Base-by-base conservation (phyloP, 2,329 filamentous ascomycete species). In the Ramularia collo-cygni region DNA sequence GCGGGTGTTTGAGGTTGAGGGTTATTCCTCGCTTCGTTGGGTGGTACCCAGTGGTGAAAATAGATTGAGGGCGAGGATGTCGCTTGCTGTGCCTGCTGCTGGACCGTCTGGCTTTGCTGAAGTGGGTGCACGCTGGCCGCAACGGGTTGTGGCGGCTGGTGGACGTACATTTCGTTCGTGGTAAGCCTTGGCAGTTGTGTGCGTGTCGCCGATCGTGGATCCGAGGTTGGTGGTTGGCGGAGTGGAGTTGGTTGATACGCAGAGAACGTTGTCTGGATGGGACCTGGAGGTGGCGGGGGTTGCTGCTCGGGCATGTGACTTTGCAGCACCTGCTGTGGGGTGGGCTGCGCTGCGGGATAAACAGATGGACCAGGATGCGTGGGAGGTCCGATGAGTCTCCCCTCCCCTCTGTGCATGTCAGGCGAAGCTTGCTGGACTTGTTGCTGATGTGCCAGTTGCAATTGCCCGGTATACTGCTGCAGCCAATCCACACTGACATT, bases 21-120 rank as follows among this genome's bases (percentile, higher is more conserved):
- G 55, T 79, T 77, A 42, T 72, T 66, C 44, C 75, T 59, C 40
- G 64, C 61, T 38, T 69, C 72, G 48, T 72, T 75, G 10, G 88
- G 88, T 32, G 88, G 88, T 44, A 90, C 84, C 87, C 88, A 95
- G 60, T 94, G 86, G 58, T 94, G 86, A 61, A 95, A 95, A 63
- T 86, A 92, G 34, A 94, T 84, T 15, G 81, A 83, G 0, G 83
- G 79, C 28, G 83, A 85, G 13, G 78, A 74, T 48, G 81, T 71
- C 31, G 76, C 65, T 51, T 83, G 75, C 53, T 80, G 31, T 16
- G 19, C 19, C 31, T 24, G 21, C 10, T 24, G 77, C 43, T 75
- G 72, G 32, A 70, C 64, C 6, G 69, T 64, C 39, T 77, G 73
- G 28, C 65, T 62, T 41, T 64, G 64, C 41, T 68, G 66, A 28